Base-by-base conservation (phyloP, 805 yeast genomes). In the Barnettozyma salicaria region DNA sequence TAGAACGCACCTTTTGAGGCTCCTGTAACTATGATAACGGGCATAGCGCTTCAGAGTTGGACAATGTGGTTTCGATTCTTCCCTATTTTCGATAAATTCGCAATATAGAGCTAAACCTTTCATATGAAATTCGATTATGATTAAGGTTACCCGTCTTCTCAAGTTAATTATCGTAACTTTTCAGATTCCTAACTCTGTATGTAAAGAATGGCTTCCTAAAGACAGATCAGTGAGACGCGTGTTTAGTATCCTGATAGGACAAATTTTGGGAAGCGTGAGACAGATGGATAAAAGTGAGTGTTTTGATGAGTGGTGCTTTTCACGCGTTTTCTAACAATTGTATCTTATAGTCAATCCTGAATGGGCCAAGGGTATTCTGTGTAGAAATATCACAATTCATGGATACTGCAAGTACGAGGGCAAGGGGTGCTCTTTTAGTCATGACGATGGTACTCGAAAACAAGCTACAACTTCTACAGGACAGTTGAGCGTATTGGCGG, bases 331-430 rank as follows among this genome's bases (percentile, higher is more conserved):
- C 19, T 16, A 19, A 19, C 4, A 6, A 13, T 10, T 7, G 16
- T 11, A 31, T 30, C 27, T 23, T 28, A 31, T 28, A 35, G 45
- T 48, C 7, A 46, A 42, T 22, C 52, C 61, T 34, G 70, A 65
- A 16, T 64, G 70, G 70, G 88, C 89, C 6, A 80, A 74, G 58
- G 79, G 78, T 41, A 79, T 86, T 20, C 88, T 82, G 39, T 87
- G 96, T 61, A 72, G 88, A 56, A 87, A 87, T 52, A 78, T 86
- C 38, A 75, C 80, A 32, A 84, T 85, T 23, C 87, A 86, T 63
- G 96, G 96, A 4, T 85, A 72, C 52, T 87, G 96, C 65, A 85
- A 85, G 57, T 86, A 74, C 61, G 88, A 84, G 50, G 81, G 82
- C 48, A 86, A 85, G 51, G 95, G 95, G 9, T 87, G 96, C 55